Evolutionary conservation across 345 rosid genomes (phyloP), one percentile per base, ranked within the genome.

Genomic region (Jatropha curcas): DNA sequence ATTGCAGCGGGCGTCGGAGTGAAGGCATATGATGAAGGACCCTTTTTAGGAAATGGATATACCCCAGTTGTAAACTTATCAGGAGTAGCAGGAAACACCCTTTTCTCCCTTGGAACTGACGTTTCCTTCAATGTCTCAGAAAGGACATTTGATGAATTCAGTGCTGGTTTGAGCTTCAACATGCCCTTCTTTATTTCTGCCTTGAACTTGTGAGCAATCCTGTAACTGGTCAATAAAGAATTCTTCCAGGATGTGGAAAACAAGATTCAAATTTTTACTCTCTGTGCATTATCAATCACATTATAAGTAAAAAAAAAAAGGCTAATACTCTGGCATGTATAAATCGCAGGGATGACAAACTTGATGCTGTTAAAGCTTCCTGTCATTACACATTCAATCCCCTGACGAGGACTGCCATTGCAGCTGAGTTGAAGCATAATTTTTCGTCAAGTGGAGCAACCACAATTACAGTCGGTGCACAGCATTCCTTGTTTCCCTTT

Each of bases 291-390:
- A 41, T 41, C 45, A 41, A 41, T 41, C 8, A 7, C 45, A n/a
- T n/a, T n/a, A n/a, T n/a, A 41, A 41, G 45, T 8, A 10, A 41
- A 27, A 35, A 46, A 10, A 41, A 27, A 35, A 46, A 65, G 1
- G 20, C 58, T 60, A 19, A 16, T 19, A 24, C 7, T 35, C 8
- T 59, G 30, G 6, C 17, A 39, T 45, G 10, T 63, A 53, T 28
- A 16, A n/a, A 34, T 77, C n/a, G 87, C 88, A 89, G 93, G 80
- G 82, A 78, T 25, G 86, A 89, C 52, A 79, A 70, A 61, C 74
- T 78, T 13, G 76, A 82, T 58, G 77, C 43, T 1, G 12, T 82
- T 60, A 78, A 65, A 53, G 85, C 85, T 71, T 69, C 84, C 17
- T 62, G 74, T 56, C 74, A 83, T 83, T 78, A 63, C n/a, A 68